Evolutionary conservation across 2,329 filamentous ascomycete genomes (phyloP).

Genomic region (Talaromyces sp.): DNA sequence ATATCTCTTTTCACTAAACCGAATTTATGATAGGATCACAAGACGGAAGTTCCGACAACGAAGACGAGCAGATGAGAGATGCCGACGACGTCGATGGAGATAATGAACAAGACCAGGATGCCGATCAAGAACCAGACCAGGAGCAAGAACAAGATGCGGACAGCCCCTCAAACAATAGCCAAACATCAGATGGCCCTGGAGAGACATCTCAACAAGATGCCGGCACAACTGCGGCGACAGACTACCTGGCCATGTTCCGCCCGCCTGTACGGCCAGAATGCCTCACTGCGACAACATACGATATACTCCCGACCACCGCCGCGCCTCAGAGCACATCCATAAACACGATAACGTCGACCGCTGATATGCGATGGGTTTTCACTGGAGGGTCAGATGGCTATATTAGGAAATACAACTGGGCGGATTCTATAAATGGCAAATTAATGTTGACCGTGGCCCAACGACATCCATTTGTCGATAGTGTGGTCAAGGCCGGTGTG

Average conservation of each 20-base stretch:
- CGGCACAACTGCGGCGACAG: conserved; percentile 33
- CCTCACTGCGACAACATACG: conserved; percentile 75
- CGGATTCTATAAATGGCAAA: conserved; percentile 91
- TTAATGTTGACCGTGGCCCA: conserved; percentile 90
- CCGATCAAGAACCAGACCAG: conserved; percentile 30
- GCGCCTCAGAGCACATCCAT: conserved; percentile 94
- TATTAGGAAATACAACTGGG: conserved; percentile 93
- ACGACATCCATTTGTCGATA: conserved; percentile 93
- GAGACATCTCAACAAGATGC: conserved; percentile 41
- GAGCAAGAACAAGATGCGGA: conserved; percentile 31
- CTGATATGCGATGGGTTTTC: conserved; percentile 91
- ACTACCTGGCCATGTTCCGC: conserved; percentile 42
- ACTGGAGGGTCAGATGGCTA: conserved; percentile 93
- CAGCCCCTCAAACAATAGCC: conserved; percentile 36
- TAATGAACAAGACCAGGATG: conserved; percentile 33
- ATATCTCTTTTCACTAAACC: background rate
- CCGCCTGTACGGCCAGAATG: conserved; percentile 70
- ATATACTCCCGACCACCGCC: conserved; percentile 95
- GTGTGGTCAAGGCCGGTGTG: conserved; percentile 90
- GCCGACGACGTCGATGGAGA: conserved; percentile 29
- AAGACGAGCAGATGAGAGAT: conserved; percentile 43
- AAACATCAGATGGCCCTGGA: conserved; percentile 32
- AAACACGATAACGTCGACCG: conserved; percentile 86
- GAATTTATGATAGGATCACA: conserved; percentile 33
- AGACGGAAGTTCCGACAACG: conserved; percentile 46